Evolutionary conservation across 2,329 filamentous ascomycete genomes (phyloP).

Genomic region (Hypoxylon sp.): DNA sequence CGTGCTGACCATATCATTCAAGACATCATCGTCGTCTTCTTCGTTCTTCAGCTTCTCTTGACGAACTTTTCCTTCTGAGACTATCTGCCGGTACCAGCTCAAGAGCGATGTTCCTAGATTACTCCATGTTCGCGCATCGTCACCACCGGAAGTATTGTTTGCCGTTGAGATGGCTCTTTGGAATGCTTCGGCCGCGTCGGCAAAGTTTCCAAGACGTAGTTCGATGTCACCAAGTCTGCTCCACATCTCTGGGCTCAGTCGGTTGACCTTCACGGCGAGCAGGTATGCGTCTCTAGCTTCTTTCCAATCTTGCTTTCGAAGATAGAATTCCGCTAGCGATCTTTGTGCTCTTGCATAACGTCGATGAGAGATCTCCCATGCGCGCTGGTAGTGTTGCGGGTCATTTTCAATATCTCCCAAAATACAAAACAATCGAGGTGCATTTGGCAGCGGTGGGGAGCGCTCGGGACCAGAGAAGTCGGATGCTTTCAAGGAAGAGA

Average conservation of each 20-base stretch:
- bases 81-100: constrained; percentile 67
- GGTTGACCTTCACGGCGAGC: constrained; percentile 79
- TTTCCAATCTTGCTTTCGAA: constrained; percentile 70
- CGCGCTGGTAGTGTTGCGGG: constrained; percentile 78
- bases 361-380: constrained; percentile 84
- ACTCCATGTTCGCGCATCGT: constrained; percentile 92
- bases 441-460: constrained; percentile 77
- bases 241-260: constrained; percentile 85
- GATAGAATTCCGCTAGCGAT: constrained; percentile 81
- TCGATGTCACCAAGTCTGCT: constrained; percentile 89
- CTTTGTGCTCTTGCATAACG: constrained; percentile 89
- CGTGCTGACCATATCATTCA: constrained; percentile 46
- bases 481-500: constrained; percentile 62
- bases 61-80: constrained; percentile 49
- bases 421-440: constrained; percentile 90
- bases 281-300: constrained; percentile 81
- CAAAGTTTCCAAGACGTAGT: constrained; percentile 78
- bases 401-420: constrained; percentile 87
- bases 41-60: constrained; percentile 35
- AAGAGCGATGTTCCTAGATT: constrained; percentile 89
- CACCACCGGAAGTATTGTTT: constrained; percentile 73
- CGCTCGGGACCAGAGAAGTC: constrained; percentile 70
- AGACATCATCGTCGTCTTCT: constrained; percentile 29
- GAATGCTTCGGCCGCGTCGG: constrained; percentile 84
- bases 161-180: constrained; percentile 76